A percentile compares a stretch with the other conserved stretches of the same genome.
phyloP scores from a whole-genome alignment of 2,329 filamentous ascomycete genomes.

The Tolypocladium cylindrosporum region DNA sequence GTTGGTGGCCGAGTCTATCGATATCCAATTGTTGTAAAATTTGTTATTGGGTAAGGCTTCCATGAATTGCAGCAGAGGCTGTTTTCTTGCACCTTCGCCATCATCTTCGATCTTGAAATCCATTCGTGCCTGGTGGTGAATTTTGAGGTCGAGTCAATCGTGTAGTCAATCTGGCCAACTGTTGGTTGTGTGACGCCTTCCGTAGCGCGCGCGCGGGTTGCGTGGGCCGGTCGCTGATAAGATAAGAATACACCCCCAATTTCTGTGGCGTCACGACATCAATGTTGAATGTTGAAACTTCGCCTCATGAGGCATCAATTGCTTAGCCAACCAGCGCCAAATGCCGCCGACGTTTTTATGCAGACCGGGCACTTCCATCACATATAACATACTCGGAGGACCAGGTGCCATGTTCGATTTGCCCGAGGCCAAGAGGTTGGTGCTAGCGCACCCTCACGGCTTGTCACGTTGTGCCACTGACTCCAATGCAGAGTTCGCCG shows the following conservation, averaged over 20 bases:
- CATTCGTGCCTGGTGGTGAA: neutral
- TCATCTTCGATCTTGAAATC: too few species aligned
- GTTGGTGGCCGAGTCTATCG: neutral
- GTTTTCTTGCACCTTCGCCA: neutral
- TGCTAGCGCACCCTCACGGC: neutral
- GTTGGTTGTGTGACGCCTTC: neutral
- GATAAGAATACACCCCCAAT: neutral
- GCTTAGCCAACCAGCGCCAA: neutral
- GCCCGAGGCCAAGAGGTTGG: slow-evolving; percentile 21
- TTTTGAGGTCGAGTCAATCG: neutral
- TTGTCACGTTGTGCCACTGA: neutral
- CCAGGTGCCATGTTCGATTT: slow-evolving; percentile 16
- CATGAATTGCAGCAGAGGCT: neutral
- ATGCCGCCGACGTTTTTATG: neutral
- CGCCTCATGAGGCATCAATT: neutral
- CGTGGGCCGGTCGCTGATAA: neutral
- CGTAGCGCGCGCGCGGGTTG: neutral
- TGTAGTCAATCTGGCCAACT: neutral
- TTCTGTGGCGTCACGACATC: neutral
- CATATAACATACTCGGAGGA: neutral
- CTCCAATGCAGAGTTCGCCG: slow-evolving; percentile 37
- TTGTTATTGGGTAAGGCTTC: neutral
- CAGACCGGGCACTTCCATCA: neutral
- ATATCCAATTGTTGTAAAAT: neutral
- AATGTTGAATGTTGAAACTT: neutral